phyloP scores from a whole-genome alignment of 495 filamentous ascomycete species.

The Platismatia glauca region DNA sequence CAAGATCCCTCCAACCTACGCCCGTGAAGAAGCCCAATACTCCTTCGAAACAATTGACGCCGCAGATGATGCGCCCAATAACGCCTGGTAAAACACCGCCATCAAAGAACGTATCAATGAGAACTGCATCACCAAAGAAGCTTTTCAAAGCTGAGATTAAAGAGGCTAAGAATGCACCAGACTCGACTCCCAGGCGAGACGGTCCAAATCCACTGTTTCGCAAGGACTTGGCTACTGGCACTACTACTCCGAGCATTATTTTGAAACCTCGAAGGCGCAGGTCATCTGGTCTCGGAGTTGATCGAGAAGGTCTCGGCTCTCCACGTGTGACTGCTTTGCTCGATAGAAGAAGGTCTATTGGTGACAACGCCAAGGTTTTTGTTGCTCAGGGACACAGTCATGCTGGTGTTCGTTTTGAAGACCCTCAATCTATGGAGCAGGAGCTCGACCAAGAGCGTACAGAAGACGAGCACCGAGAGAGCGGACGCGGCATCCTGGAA shows the following conservation, averaged over 20 bases:
- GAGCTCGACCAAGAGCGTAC: slow-evolving; percentile 62
- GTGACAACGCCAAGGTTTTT: slow-evolving; percentile 55
- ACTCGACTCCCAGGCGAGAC: slow-evolving; percentile 32
- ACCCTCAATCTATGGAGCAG: slow-evolving; percentile 55
- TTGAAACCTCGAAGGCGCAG: slow-evolving; percentile 53
- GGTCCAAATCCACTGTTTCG: slow-evolving; percentile 29
- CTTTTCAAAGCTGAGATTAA: slow-evolving; percentile 43
- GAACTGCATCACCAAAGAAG: slow-evolving; percentile 46
- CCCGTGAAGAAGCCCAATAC: slow-evolving; percentile 41
- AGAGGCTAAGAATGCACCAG: slow-evolving; percentile 17
- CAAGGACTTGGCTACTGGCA: slow-evolving; percentile 45
- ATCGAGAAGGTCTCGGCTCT: slow-evolving; percentile 68
- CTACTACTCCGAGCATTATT: slow-evolving; percentile 53
- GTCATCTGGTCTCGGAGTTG: slow-evolving; percentile 66
- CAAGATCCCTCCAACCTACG: slow-evolving; percentile 32
- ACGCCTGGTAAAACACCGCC: slow-evolving; percentile 47
- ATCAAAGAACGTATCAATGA: slow-evolving; percentile 36
- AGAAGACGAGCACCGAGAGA: slow-evolving; percentile 54
- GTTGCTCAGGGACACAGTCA: slow-evolving; percentile 38
- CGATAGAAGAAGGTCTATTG: slow-evolving; percentile 62
- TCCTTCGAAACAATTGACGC: slow-evolving; percentile 43
- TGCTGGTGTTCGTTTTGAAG: slow-evolving; percentile 53
- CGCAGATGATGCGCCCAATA: slow-evolving; percentile 41
- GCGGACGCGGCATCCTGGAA: slow-evolving; percentile 46
- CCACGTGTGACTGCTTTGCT: slow-evolving; percentile 66